Percentiles rank a stretch among this genome's conserved stretches.
Conservation (phyloP, 305 asterid genomes). For the Ajuga reptans region DNA sequence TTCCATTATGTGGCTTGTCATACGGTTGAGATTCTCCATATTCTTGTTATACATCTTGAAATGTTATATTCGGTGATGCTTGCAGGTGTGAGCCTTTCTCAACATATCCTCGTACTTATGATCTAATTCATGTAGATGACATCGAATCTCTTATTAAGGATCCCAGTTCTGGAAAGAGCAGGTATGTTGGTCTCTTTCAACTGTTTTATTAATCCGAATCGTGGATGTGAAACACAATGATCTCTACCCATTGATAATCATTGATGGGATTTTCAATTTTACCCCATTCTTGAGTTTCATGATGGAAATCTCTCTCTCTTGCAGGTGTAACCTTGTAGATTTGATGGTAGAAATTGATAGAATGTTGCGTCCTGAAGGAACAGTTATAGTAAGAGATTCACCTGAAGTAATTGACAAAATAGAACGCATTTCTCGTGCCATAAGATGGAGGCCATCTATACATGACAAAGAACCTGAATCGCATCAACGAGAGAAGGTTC, state of each 20-base stretch:
- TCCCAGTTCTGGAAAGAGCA: slow-evolving; percentile 54
- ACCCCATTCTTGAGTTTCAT: neutral
- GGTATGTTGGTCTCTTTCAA: slow-evolving; percentile 37
- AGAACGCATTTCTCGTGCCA: slow-evolving; percentile 53
- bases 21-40: neutral
- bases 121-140: slow-evolving; percentile 69
- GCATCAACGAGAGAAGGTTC: slow-evolving; percentile 55
- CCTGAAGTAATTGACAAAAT: slow-evolving; percentile 66
- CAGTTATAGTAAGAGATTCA: slow-evolving; percentile 67
- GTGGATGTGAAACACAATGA: neutral
- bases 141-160: slow-evolving; percentile 70
- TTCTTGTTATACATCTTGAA: slow-evolving; percentile 1
- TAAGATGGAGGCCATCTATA: slow-evolving; percentile 58
- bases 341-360: slow-evolving; percentile 92
- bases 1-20: too few relatives aligned
- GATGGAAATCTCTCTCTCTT: neutral
- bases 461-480: slow-evolving; percentile 74
- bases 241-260: neutral
- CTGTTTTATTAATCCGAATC: neutral
- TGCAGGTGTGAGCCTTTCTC: slow-evolving; percentile 98
- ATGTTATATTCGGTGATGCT: slow-evolving; percentile 22
- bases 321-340: slow-evolving; percentile 89
- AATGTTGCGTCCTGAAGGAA: slow-evolving; percentile 89
- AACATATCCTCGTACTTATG: slow-evolving; percentile 94
- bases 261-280: neutral